phyloP scores from a whole-genome alignment of 2,329 filamentous ascomycete species.

The Fusarium solani-melongenae region DNA sequence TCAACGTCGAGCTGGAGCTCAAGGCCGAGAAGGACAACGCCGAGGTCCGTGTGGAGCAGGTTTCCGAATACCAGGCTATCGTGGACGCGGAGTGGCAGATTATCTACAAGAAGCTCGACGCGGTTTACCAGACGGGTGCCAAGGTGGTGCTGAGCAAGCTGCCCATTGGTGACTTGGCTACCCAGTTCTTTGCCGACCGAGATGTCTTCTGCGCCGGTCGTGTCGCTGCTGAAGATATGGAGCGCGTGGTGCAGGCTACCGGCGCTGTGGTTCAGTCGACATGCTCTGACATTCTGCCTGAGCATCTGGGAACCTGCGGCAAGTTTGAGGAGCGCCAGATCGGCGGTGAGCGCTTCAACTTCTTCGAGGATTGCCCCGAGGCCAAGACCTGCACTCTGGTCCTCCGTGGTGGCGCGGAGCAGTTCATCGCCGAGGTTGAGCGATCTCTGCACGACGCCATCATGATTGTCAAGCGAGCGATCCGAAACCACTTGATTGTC shows the following conservation, averaged over 20 bases:
- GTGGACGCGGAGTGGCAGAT: conserved; percentile 99
- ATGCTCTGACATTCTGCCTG: conserved; percentile 90
- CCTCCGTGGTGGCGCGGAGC: conserved; percentile 94
- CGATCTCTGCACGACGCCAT: conserved; percentile 98
- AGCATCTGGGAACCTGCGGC: conserved; percentile 92
- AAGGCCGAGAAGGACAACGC: conserved; percentile 99
- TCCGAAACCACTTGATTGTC: conserved; percentile 94
- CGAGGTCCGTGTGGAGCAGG: conserved; percentile 96
- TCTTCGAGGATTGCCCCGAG: conserved; percentile 95
- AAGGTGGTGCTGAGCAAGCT: conserved; percentile 98
- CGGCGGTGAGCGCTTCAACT: conserved; percentile 96
- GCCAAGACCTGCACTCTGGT: conserved; percentile 98
- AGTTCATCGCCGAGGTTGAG: conserved; percentile 99
- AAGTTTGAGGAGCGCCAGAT: conserved; percentile 96
- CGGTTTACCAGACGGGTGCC: conserved; percentile 90
- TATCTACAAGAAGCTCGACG: conserved; percentile 99
- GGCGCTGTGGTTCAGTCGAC: conserved; percentile 94
- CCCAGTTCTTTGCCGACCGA: conserved; percentile 97
- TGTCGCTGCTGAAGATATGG: conserved; percentile 90
- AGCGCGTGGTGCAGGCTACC: conserved; percentile 94
- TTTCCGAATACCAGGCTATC: conserved; percentile 98
- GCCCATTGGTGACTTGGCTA: conserved; percentile 96
- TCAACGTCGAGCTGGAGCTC: conserved; percentile 97
- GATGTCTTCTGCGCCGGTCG: conserved; percentile 98
- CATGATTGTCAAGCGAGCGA: conserved; percentile 99